Conservation (phyloP, 78 protist species). For the Thecamonas trahens region DNA sequence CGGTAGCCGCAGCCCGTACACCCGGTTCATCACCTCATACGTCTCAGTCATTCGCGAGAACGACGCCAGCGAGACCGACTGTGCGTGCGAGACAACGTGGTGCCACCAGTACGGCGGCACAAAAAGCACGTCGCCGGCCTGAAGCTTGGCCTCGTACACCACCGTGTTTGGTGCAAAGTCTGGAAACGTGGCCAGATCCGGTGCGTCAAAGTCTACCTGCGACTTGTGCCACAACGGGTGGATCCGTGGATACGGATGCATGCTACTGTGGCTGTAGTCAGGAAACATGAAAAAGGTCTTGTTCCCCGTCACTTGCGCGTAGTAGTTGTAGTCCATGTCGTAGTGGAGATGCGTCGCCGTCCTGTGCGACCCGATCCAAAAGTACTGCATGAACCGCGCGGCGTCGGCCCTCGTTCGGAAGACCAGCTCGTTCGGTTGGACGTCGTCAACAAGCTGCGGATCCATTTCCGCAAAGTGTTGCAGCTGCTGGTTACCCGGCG, state of each 20-base stretch:
- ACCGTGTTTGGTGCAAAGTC: neutral
- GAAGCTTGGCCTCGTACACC: neutral
- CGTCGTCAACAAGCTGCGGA: neutral
- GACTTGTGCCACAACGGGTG: conserved; percentile 24
- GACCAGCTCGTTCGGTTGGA: neutral
- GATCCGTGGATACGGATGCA: neutral
- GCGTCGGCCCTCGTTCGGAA: neutral
- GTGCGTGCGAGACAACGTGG: conserved; percentile 1
- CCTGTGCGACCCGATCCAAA: neutral
- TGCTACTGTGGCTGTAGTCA: neutral
- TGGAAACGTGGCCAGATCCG: neutral
- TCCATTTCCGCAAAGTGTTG: neutral
- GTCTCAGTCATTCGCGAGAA: neutral
- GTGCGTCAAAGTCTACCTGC: neutral
- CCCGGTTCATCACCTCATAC: neutral
- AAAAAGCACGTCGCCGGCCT: neutral
- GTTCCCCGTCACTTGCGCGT: neutral
- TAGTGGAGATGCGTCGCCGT: neutral
- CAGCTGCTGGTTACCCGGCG: neutral
- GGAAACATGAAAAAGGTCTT: neutral
- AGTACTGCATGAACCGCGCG: neutral
- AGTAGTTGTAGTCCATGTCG: conserved; percentile 7
- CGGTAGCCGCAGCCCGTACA: neutral
- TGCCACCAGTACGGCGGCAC: conserved; percentile 13
- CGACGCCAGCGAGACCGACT: neutral